A percentile compares a stretch with the other conserved stretches of the same genome.
phyloP scores from a whole-genome alignment of 2,329 filamentous ascomycete species.

The Hypoxylon sp. region DNA sequence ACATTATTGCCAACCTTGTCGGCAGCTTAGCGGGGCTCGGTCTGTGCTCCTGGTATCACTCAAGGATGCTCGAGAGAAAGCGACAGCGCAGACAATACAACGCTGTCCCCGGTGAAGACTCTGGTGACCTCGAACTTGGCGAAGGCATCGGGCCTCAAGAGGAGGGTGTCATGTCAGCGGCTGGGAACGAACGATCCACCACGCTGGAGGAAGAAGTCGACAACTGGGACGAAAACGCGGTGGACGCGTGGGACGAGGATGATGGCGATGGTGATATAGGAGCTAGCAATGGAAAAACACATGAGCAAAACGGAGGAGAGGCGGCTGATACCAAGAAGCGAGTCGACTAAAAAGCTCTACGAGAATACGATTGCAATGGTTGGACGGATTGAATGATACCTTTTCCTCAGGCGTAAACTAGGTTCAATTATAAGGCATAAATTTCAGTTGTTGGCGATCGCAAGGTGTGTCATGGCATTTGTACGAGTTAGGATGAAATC shows the following conservation, averaged over 20 bases:
- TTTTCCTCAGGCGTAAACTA: slow-evolving; percentile 47
- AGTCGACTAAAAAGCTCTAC: slow-evolving; percentile 51
- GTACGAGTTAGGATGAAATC: slow-evolving; percentile 45
- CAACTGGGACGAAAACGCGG: slow-evolving; percentile 91
- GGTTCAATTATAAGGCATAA: slow-evolving; percentile 39
- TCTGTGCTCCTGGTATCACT: slow-evolving; percentile 92
- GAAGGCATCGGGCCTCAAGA: slow-evolving; percentile 71
- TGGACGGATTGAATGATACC: slow-evolving; percentile 49
- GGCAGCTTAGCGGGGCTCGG: slow-evolving; percentile 81
- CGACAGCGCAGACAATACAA: slow-evolving; percentile 81
- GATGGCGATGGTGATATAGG: slow-evolving; percentile 53
- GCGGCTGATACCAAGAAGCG: slow-evolving; percentile 54
- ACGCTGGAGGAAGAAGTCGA: slow-evolving; percentile 86
- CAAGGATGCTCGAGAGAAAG: slow-evolving; percentile 92
- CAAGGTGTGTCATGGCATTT: slow-evolving; percentile 41
- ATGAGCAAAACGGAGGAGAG: slow-evolving; percentile 51
- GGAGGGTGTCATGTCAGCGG: slow-evolving; percentile 69
- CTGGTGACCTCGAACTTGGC: slow-evolving; percentile 82
- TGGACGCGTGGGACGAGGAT: slow-evolving; percentile 71
- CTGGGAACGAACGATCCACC: slow-evolving; percentile 50
- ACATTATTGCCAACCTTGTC: slow-evolving; percentile 89
- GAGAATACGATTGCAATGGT: slow-evolving; percentile 41
- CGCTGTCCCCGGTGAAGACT: slow-evolving; percentile 75
- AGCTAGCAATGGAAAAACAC: slow-evolving; percentile 47
- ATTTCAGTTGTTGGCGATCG: slow-evolving; percentile 23